Evolutionary conservation across 352 stramenopile genomes (phyloP).

Genomic region (Phytophthora podocarpi): DNA sequence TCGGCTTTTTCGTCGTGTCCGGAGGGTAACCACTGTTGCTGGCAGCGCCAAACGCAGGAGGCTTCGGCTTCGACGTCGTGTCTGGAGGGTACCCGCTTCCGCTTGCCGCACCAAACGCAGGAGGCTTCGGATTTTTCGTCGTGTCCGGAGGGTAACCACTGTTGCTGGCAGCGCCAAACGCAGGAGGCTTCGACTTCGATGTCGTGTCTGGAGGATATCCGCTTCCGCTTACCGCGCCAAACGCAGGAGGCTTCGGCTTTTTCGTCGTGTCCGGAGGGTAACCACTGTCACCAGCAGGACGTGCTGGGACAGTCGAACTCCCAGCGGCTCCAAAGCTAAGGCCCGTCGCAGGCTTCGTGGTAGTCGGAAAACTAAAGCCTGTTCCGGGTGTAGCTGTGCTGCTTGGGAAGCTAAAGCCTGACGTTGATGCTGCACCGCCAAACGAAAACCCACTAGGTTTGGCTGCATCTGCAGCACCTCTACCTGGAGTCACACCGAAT

Average conservation of each 20-base stretch:
- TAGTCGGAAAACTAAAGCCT: conserved; percentile 28
- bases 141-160: conserved; percentile 4
- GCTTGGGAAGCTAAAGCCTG: conserved; percentile 10
- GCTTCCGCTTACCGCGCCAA: neutral
- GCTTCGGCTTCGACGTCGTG: conserved; percentile 8
- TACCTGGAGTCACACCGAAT: conserved; percentile 31
- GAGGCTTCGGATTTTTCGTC: conserved; percentile 9
- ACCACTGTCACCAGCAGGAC: neutral
- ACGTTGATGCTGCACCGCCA: neutral
- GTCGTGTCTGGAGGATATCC: conserved; percentile 10
- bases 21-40: conserved; percentile 37
- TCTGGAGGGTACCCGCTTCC: neutral
- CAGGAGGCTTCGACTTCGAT: conserved; percentile 6
- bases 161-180: neutral
- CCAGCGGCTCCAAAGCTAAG: conserved; percentile 9
- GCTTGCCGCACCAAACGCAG: neutral
- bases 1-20: conserved; percentile 34
- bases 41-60: neutral
- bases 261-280: conserved; percentile 8
- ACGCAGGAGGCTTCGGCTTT: conserved; percentile 1
- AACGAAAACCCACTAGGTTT: conserved; percentile 38
- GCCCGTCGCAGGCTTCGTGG: conserved; percentile 10
- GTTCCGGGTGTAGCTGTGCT: conserved; percentile 2
- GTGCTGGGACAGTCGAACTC: neutral
- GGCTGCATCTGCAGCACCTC: neutral